A percentile compares a stretch with the other conserved stretches of the same genome.
These are phyloP conservation scores for Geranium brycei DNA, from an alignment of 345 rosid species.

Conservation along the genomic window DNA sequence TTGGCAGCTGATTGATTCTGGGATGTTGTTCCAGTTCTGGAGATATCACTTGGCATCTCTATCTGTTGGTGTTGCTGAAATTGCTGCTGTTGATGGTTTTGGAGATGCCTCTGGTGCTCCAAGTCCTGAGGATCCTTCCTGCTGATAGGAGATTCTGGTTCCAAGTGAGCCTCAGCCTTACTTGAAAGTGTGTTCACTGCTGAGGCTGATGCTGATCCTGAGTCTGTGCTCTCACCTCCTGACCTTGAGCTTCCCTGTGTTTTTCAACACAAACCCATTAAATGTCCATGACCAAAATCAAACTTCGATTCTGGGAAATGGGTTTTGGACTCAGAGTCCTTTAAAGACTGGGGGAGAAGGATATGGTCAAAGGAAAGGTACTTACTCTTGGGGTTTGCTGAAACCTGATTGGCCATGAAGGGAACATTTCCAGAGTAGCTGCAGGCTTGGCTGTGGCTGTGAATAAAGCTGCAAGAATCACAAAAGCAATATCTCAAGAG, in stretches of 20 bases:
- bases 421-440: constrained; percentile 99
- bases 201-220: constrained; percentile 95
- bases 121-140: constrained; percentile 34
- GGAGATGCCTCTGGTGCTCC: constrained; percentile 21
- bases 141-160: constrained; percentile 76
- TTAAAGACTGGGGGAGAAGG: not conserved
- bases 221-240: constrained; percentile 67
- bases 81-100: constrained; percentile 11
- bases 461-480: constrained; percentile 62
- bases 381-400: constrained; percentile 80
- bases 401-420: constrained; percentile 98
- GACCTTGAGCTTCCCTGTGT: constrained; percentile 80
- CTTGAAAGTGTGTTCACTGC: constrained; percentile 58
- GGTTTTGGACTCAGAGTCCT: not conserved
- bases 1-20: constrained; percentile 45
- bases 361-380: constrained; percentile 46
- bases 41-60: constrained; percentile 36
- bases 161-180: constrained; percentile 47
- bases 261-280: constrained; percentile 11
- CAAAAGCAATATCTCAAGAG: constrained; percentile 15
- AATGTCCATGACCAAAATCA: not conserved
- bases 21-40: constrained; percentile 38
- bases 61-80: constrained; percentile 25
- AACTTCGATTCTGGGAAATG: constrained; percentile 5
- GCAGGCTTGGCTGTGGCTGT: constrained; percentile 57